A percentile compares a stretch with the other conserved stretches of the same genome.
Conservation (phyloP, 768 basidiomycete species). For the Kwoniella pini region DNA sequence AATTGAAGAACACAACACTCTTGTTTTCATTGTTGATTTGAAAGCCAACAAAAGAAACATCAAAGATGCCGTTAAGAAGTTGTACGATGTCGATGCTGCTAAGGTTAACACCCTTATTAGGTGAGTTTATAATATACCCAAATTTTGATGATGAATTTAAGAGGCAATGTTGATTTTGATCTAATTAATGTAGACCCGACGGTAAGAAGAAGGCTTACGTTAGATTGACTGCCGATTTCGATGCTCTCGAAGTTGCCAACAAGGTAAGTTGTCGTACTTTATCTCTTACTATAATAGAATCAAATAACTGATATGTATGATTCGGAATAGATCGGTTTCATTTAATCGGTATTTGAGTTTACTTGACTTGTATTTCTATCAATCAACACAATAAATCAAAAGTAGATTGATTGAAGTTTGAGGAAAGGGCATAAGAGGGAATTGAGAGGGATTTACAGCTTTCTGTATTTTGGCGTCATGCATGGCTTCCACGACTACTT, state of each 20-base stretch:
- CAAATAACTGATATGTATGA: not conserved
- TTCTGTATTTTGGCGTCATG: slow-evolving; percentile 31
- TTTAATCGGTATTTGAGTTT: slow-evolving; percentile 60
- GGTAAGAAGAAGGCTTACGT: slow-evolving; percentile 99
- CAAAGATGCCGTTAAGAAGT: slow-evolving; percentile 98
- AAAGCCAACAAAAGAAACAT: slow-evolving; percentile 98
- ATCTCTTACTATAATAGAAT: no score
- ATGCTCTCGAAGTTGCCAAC: slow-evolving; percentile 96
- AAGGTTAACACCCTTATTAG: slow-evolving; percentile 99
- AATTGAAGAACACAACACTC: slow-evolving; percentile 99
- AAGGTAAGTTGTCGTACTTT: slow-evolving; percentile 62
- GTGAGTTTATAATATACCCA: no score
- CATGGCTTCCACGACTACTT: slow-evolving; percentile 30
- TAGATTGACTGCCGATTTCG: slow-evolving; percentile 89
- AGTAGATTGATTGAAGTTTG: not conserved
- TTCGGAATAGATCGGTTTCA: slow-evolving; percentile 78
- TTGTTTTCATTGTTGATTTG: slow-evolving; percentile 96
- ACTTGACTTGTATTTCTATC: not conserved
- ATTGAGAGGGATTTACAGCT: not conserved
- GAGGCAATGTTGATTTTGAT: not conserved
- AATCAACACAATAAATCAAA: not conserved
- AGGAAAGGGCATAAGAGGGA: slow-evolving; percentile 5
- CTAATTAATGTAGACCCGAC: slow-evolving; percentile 70
- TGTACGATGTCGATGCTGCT: slow-evolving; percentile 93
- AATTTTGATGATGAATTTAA: no score